These are phyloP conservation scores for Sphenostylis stenocarpa DNA, from an alignment of 306 rosid genomes.

Conservation along the genomic window DNA sequence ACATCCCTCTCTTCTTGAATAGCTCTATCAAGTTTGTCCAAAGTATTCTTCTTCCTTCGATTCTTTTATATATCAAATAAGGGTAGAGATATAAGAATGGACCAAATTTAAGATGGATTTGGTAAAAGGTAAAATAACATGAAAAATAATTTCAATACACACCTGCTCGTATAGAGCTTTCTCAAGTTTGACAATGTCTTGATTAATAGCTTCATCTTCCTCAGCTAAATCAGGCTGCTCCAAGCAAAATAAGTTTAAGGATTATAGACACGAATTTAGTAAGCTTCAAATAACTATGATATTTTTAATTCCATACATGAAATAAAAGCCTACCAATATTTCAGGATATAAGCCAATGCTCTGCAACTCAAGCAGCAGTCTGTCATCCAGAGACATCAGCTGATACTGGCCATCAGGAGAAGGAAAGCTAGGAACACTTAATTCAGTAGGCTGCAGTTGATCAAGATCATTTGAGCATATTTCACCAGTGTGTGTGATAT, in stretches of 20 bases:
- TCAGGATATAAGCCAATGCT: conserved; percentile 86
- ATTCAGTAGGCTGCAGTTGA: conserved; percentile 61
- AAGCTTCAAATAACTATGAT: conserved; percentile 22
- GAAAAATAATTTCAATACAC: conserved; percentile 1
- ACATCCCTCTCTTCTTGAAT: conserved; percentile 58
- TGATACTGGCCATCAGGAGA: conserved; percentile 71
- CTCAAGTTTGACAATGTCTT: conserved; percentile 67
- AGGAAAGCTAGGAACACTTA: conserved; percentile 45
- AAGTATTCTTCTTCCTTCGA: conserved; percentile 59
- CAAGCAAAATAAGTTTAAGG: conserved; percentile 38
- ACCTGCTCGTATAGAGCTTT: conserved; percentile 72
- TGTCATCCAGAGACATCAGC: conserved; percentile 71
- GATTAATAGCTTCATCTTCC: conserved; percentile 72
- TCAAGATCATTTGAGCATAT: conserved; percentile 64
- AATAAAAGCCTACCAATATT: conserved; percentile 57
- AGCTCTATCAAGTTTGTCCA: conserved; percentile 62
- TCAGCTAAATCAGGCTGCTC: conserved; percentile 81
- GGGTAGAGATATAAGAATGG: conserved; percentile 24
- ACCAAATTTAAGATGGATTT: conserved; percentile 18
- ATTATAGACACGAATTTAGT: conserved; percentile 26
- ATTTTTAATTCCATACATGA: conserved; percentile 22
- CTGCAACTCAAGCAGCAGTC: conserved; percentile 81
- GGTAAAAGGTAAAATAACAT: background rate
- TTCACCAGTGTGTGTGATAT: conserved; percentile 59
- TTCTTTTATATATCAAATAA: conserved; percentile 50